phyloP scores from a whole-genome alignment of 768 basidiomycete genomes.

The Rhizopogon vulgaris region DNA sequence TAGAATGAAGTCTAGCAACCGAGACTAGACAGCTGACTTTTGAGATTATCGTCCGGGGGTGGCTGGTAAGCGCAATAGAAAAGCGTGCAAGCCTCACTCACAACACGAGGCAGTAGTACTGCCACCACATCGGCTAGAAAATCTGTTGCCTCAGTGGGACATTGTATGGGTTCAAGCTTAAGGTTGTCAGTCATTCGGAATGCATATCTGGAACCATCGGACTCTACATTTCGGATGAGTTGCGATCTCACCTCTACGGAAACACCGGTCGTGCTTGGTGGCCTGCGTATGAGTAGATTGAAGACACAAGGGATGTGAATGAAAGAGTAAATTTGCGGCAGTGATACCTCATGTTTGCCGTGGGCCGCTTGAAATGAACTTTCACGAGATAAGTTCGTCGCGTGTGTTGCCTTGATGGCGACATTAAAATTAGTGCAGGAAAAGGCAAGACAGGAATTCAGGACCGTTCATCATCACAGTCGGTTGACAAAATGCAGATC shows the following conservation, averaged over 20 bases:
- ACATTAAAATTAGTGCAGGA: neutral
- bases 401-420: no score
- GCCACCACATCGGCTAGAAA: neutral
- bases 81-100: neutral
- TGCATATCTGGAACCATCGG: neutral
- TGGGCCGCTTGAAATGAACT: neutral
- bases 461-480: no score
- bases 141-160: no score
- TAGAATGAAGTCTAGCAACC: neutral
- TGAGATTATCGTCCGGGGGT: neutral
- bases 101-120: neutral
- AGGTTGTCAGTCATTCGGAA: neutral
- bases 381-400: neutral
- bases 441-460: neutral
- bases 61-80: neutral
- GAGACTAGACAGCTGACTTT: neutral
- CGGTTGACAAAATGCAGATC: neutral
- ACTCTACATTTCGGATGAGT: neutral
- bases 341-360: neutral
- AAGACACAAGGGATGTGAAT: neutral
- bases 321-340: neutral
- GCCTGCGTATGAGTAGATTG: neutral
- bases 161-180: no score
- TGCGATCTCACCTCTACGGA: neutral
- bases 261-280: neutral